Percentiles rank a stretch among this genome's conserved stretches.
phyloP scores from a whole-genome alignment of 2,329 filamentous ascomycete genomes.

The Colletotrichum sojae region DNA sequence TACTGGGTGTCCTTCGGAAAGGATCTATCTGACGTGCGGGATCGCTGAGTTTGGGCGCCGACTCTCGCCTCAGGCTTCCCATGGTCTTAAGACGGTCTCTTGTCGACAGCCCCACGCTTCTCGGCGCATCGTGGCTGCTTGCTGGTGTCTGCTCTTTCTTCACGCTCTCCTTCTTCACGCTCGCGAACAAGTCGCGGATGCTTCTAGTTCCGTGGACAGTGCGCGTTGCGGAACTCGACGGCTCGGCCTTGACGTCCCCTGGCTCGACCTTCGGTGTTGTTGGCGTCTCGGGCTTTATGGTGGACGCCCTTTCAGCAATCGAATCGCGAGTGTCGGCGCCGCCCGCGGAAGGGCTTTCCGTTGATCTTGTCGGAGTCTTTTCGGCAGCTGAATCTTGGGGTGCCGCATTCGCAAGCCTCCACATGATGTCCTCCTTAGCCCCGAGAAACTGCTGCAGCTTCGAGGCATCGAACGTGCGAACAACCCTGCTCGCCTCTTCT shows the following conservation, averaged over 20 bases:
- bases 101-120: not conserved
- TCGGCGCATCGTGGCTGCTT: conserved; percentile 5
- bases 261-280: not conserved
- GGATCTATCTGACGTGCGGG: not conserved
- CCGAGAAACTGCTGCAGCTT: conserved; percentile 31
- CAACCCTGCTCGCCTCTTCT: conserved; percentile 25
- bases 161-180: conserved; percentile 13
- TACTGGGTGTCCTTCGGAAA: not conserved
- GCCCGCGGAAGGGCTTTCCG: not conserved
- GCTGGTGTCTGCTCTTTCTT: not conserved
- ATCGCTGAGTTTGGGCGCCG: conserved; percentile 20
- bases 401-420: conserved; percentile 30
- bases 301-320: not conserved
- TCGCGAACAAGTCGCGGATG: conserved; percentile 4
- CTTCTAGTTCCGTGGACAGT: not conserved
- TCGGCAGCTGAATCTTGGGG: not conserved
- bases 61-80: not conserved
- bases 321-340: not conserved
- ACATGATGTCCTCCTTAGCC: conserved; percentile 28
- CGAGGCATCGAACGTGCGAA: conserved; percentile 24
- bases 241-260: conserved; percentile 10
- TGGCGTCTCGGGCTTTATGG: not conserved
- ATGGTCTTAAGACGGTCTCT: conserved; percentile 29
- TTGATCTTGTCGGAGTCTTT: not conserved
- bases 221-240: not conserved